phyloP scores from a whole-genome alignment of 2,329 filamentous ascomycete genomes.

The Diaporthe longicolla region DNA sequence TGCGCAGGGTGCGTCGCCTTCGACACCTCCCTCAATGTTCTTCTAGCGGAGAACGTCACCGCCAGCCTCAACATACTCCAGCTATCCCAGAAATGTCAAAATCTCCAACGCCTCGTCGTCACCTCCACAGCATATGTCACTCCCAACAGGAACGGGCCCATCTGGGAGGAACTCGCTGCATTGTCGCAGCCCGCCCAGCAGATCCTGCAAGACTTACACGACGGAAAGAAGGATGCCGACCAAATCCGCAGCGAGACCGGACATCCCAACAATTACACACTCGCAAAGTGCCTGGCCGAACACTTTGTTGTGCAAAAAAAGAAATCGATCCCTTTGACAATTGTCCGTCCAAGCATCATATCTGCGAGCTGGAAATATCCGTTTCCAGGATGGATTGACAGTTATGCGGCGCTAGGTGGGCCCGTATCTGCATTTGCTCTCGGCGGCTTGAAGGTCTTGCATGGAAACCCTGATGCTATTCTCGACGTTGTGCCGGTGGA shows the following conservation, averaged over 20 bases:
- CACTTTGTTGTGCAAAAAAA: conserved; percentile 40
- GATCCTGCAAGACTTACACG: conserved; percentile 32
- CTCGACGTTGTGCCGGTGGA: conserved; percentile 43
- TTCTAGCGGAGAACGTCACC: conserved; percentile 40
- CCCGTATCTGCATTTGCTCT: conserved; percentile 40
- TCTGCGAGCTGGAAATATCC: conserved; percentile 39
- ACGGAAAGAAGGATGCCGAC: conserved; percentile 30
- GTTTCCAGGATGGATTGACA: conserved; percentile 43
- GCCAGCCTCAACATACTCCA: conserved; percentile 39
- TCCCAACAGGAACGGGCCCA: conserved; percentile 36
- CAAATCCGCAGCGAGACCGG: conserved; percentile 38
- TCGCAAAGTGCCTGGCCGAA: conserved; percentile 43
- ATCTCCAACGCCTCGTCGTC: conserved; percentile 37
- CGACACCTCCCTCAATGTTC: conserved; percentile 30
- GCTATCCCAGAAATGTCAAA: conserved; percentile 28
- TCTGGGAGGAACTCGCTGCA: conserved; percentile 37
- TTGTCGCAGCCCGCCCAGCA: conserved; percentile 35
- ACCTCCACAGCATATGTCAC: conserved; percentile 42
- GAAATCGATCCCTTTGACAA: conserved; percentile 36
- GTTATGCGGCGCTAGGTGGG: conserved; percentile 41
- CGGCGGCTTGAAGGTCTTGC: conserved; percentile 40
- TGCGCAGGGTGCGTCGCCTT: conserved; percentile 43
- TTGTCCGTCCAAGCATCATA: conserved; percentile 44
- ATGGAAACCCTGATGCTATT: conserved; percentile 35
- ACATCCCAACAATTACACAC: conserved; percentile 43